Evolutionary conservation across 495 filamentous ascomycete species (phyloP).

Genomic region (Trichoderma gamsii): DNA sequence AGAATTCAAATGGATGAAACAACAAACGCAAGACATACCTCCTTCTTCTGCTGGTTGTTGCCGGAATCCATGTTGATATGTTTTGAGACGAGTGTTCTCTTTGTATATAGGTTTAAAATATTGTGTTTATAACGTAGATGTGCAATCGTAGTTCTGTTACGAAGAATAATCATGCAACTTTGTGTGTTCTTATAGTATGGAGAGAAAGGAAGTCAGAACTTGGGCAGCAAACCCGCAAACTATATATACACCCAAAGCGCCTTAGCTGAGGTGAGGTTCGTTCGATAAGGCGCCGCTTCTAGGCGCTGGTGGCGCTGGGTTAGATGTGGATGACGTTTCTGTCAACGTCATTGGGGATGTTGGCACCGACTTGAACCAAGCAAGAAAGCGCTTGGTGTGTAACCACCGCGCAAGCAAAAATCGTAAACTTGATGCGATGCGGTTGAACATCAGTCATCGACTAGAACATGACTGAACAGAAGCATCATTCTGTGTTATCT

Average conservation of each 20-base stretch:
- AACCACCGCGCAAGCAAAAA: too few relatives aligned
- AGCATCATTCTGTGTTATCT: too few relatives aligned
- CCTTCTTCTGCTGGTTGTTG: constrained; percentile 15
- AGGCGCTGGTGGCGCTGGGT: background rate
- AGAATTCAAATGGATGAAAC: background rate
- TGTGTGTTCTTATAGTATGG: background rate
- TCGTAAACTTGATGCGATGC: too few relatives aligned
- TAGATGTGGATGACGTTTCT: background rate
- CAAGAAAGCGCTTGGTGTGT: too few relatives aligned
- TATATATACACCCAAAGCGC: constrained; percentile 7
- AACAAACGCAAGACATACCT: constrained; percentile 3
- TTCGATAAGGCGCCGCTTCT: background rate
- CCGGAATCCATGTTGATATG: constrained; percentile 15
- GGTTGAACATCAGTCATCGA: too few relatives aligned
- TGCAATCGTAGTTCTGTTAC: background rate
- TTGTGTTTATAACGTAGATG: background rate
- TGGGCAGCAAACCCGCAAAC: background rate
- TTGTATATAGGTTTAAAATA: background rate
- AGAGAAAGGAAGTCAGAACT: background rate
- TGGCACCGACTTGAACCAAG: background rate
- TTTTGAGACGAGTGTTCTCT: background rate
- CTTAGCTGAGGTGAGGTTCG: background rate
- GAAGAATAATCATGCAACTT: background rate
- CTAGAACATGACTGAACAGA: too few relatives aligned
- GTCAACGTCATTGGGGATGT: background rate